Percentiles rank a stretch among this genome's conserved stretches.
Evolutionary conservation across 805 yeast genomes (phyloP).

Genomic region (Kodamaea sagamina): DNA sequence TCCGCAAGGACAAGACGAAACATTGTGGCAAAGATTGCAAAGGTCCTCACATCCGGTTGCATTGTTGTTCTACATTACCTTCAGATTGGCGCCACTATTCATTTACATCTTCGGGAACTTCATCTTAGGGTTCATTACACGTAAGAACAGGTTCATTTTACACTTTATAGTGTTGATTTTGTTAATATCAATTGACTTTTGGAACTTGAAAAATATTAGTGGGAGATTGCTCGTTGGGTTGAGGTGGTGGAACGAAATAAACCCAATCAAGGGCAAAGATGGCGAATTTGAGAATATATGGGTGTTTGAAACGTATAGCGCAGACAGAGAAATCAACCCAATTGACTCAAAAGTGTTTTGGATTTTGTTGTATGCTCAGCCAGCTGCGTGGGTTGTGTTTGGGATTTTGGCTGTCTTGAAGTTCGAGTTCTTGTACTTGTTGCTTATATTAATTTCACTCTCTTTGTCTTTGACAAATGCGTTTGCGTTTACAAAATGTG

Average conservation of each 20-base stretch:
- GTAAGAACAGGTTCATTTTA: constrained; percentile 52
- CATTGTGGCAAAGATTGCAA: constrained; percentile 32
- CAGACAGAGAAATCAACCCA: constrained; percentile 73
- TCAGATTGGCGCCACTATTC: constrained; percentile 63
- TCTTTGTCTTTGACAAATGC: constrained; percentile 79
- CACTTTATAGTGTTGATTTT: constrained; percentile 79
- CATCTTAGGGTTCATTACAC: constrained; percentile 49
- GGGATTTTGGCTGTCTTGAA: constrained; percentile 79
- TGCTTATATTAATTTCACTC: constrained; percentile 66
- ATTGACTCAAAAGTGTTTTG: constrained; percentile 90
- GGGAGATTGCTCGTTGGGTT: constrained; percentile 90
- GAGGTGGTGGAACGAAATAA: constrained; percentile 93
- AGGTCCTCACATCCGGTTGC: constrained; percentile 88
- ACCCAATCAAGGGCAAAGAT: constrained; percentile 43
- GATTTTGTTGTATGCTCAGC: constrained; percentile 74
- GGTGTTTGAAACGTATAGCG: constrained; percentile 88
- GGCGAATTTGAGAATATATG: constrained; percentile 66
- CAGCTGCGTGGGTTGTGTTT: constrained; percentile 71
- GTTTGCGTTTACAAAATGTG: constrained; percentile 88
- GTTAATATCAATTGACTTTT: constrained; percentile 83
- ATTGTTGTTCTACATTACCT: constrained; percentile 58
- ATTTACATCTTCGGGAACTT: constrained; percentile 72
- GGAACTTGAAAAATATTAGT: constrained; percentile 89
- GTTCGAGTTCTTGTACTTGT: constrained; percentile 66
- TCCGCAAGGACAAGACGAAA: neutral